Percentiles rank a stretch among this genome's conserved stretches.
These are phyloP conservation scores for Cladosporium sphaerospermum DNA, from an alignment of 2,329 filamentous ascomycete genomes.

Conservation along the genomic window DNA sequence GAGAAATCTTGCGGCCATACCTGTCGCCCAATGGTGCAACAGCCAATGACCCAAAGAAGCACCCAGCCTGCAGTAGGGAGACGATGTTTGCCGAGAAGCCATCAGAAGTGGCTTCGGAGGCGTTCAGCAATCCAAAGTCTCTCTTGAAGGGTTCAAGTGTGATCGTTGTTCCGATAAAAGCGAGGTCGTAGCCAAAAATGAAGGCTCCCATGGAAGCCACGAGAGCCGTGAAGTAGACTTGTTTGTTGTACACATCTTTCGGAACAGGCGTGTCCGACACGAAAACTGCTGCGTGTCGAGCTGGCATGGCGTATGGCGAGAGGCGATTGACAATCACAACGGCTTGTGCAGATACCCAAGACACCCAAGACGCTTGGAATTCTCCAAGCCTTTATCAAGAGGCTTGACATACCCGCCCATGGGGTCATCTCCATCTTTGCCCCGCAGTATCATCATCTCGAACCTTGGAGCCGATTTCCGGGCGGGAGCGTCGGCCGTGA, in stretches of 20 bases:
- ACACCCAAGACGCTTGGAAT: slow-evolving; percentile 1
- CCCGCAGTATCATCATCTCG: neutral
- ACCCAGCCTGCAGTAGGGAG: slow-evolving; percentile 15
- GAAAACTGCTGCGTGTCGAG: slow-evolving; percentile 7
- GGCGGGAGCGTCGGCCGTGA: no score
- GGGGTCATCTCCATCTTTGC: neutral
- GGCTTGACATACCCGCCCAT: neutral
- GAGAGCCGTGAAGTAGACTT: slow-evolving; percentile 14
- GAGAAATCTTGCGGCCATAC: slow-evolving; percentile 10
- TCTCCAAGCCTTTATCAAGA: slow-evolving; percentile 7
- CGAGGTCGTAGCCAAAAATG: slow-evolving; percentile 19
- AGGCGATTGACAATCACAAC: neutral
- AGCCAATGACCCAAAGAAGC: slow-evolving; percentile 15
- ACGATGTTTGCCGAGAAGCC: slow-evolving; percentile 18
- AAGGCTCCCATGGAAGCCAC: slow-evolving; percentile 18
- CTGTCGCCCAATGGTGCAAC: slow-evolving; percentile 12
- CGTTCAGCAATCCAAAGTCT: slow-evolving; percentile 14
- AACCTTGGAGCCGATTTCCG: neutral
- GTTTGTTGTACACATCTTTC: slow-evolving; percentile 15
- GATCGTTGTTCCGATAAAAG: slow-evolving; percentile 19
- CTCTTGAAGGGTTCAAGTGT: slow-evolving; percentile 15
- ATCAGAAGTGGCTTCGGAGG: slow-evolving; percentile 7
- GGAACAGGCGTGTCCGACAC: slow-evolving; percentile 11
- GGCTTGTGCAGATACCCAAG: neutral
- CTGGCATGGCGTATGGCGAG: slow-evolving; percentile 8